Percentiles rank a stretch among this genome's conserved stretches.
These are phyloP conservation scores for Neospermospora avenae DNA, from an alignment of 2,329 filamentous ascomycete species.

Conservation along the genomic window DNA sequence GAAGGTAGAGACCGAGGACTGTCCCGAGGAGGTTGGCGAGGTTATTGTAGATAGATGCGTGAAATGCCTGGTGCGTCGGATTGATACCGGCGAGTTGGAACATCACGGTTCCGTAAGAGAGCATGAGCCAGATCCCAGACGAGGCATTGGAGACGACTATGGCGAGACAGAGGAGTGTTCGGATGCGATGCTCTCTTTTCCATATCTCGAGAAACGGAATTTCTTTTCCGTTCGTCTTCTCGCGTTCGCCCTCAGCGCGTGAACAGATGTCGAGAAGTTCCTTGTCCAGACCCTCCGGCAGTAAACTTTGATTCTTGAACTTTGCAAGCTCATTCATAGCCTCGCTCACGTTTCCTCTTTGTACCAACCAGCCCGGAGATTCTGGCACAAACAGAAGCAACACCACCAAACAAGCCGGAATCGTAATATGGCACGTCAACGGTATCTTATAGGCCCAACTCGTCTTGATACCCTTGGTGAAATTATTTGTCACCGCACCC, in stretches of 20 bases:
- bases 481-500: background rate
- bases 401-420: background rate
- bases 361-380: background rate
- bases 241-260: background rate
- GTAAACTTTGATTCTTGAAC: background rate
- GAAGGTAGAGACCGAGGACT: background rate
- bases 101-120: slow-evolving; percentile 33
- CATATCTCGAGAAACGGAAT: background rate
- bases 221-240: too few species aligned
- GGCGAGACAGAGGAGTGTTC: slow-evolving; percentile 5
- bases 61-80: background rate
- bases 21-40: background rate
- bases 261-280: background rate
- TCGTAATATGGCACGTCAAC: background rate
- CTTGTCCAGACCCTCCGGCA: background rate
- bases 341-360: background rate
- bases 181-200: background rate
- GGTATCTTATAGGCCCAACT: background rate
- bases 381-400: background rate
- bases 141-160: slow-evolving; percentile 28
- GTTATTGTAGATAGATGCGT: background rate
- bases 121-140: slow-evolving; percentile 32
- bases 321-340: background rate
- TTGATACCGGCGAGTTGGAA: slow-evolving; percentile 18
- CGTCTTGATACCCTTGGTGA: background rate